A percentile compares a stretch with the other conserved stretches of the same genome.
These are phyloP conservation scores for Leccinum pellstonianum DNA, from an alignment of 768 basidiomycete species.

Conservation along the genomic window DNA sequence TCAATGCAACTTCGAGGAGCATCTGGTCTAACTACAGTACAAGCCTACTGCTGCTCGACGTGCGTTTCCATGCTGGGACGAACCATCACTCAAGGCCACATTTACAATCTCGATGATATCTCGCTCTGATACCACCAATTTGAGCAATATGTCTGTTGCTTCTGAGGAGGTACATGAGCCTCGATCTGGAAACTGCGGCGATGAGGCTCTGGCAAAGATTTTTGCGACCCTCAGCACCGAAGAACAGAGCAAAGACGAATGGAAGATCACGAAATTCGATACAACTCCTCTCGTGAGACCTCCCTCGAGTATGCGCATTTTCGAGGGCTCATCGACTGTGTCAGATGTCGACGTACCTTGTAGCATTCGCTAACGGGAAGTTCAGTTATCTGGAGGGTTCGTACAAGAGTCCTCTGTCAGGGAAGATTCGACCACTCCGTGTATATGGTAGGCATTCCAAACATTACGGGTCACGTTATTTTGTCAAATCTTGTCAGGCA, in stretches of 20 bases:
- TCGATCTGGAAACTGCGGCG: constrained; percentile 28
- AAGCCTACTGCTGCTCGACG: constrained; percentile 84
- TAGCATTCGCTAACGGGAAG: constrained; percentile 81
- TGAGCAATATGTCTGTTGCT: constrained; percentile 83
- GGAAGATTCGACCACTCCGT: constrained; percentile 76
- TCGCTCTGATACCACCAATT: constrained; percentile 66
- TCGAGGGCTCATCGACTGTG: background rate
- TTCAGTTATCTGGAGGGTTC: constrained; percentile 74
- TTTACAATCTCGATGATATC: constrained; percentile 78
- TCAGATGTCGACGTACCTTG: constrained; percentile 83
- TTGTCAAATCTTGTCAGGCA: constrained; percentile 46
- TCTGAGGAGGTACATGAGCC: constrained; percentile 53
- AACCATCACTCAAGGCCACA: constrained; percentile 86
- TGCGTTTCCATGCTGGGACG: constrained; percentile 91
- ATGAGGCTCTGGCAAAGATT: constrained; percentile 40
- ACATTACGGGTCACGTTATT: background rate
- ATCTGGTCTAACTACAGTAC: constrained; percentile 2
- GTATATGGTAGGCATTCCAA: constrained; percentile 63
- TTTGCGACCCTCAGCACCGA: constrained; percentile 39
- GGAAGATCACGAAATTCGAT: constrained; percentile 83
- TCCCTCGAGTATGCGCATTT: background rate
- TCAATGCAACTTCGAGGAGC: background rate
- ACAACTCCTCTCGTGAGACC: constrained; percentile 66
- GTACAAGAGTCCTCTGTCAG: constrained; percentile 77
- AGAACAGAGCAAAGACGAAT: constrained; percentile 41